Evolutionary conservation across 768 basidiomycete species (phyloP), one percentile per base, ranked within the genome.

Genomic region (Pisolithus tinctorius): DNA sequence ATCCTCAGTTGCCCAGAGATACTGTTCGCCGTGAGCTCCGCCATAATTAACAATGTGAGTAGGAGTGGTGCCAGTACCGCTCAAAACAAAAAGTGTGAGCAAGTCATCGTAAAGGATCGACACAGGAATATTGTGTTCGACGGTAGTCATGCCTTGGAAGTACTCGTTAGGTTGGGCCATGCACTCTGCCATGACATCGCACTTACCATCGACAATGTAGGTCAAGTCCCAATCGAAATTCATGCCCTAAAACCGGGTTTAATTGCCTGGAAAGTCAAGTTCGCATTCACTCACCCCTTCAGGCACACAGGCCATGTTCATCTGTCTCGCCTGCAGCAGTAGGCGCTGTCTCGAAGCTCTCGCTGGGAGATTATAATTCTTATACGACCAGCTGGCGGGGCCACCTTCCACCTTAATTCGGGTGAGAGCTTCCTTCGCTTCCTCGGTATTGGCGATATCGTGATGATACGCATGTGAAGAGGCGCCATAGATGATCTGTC

Each of bases 21-120:
- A 67, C 55, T 88, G 78, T 55, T 88, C 86, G 4, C 86, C 86
- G 62, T 65, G 76, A 2, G 71, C 72, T 17, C 86, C 86, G n/a
- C 86, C 86, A 60, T 88, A 88, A 60, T 87, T 82, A 25, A 88
- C 86, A 29, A 87, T 67, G 55, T 88, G 86, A 0, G 86, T 88
- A 3, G 86, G 86, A 0, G 86, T 86, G 26, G 77, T 71, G 11
- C 81, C 84, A 11, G 86, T 86, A 4, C 86, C 86, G 59, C 85
- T 88, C 60, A 71, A 49, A 5, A 80, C 78, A 58, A 74, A 88
- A 11, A 88, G 69, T 0, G 71, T 82, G 25, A 82, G 58, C 45
- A 88, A 70, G 55, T 87, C 86, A 20, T 86, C 84, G 57, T 81
- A 87, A 4, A 88, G 70, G 9, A 66, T 65, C 1, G 86, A 78